phyloP scores from a whole-genome alignment of 2,329 filamentous ascomycete species.

The Cytospora chrysosperma region DNA sequence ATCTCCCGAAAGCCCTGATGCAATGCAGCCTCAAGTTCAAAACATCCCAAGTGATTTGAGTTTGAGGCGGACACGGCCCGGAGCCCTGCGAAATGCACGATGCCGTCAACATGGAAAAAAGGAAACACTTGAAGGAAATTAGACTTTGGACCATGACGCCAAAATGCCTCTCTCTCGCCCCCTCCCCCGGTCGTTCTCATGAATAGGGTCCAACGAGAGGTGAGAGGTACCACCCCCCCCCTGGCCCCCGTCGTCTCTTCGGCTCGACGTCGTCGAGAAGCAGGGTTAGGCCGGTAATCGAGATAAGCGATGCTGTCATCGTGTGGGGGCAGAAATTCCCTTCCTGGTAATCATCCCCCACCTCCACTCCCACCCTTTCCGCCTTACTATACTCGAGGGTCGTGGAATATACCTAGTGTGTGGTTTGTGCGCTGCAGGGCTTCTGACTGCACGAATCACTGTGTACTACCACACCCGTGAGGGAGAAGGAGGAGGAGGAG shows the following conservation, averaged over 20 bases:
- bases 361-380: neutral
- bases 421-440: neutral
- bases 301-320: neutral
- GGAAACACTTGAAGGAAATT: neutral
- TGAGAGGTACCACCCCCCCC: too few relatives aligned
- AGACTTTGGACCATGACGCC: neutral
- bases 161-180: neutral
- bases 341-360: neutral
- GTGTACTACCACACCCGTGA: neutral
- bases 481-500: too few relatives aligned
- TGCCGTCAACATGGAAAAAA: neutral
- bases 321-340: neutral
- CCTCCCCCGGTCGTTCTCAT: too few relatives aligned
- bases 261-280: neutral
- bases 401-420: too few relatives aligned
- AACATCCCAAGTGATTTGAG: too few relatives aligned
- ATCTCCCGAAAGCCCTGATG: neutral
- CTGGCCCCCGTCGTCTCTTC: neutral
- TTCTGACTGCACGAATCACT: neutral
- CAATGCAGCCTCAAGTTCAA: neutral
- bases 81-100: neutral
- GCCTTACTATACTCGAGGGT: too few relatives aligned
- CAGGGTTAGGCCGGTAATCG: neutral
- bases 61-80: too few relatives aligned
- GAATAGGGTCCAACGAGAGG: neutral